Conservation (phyloP, 768 basidiomycete genomes). For the Agaricus bisporus region DNA sequence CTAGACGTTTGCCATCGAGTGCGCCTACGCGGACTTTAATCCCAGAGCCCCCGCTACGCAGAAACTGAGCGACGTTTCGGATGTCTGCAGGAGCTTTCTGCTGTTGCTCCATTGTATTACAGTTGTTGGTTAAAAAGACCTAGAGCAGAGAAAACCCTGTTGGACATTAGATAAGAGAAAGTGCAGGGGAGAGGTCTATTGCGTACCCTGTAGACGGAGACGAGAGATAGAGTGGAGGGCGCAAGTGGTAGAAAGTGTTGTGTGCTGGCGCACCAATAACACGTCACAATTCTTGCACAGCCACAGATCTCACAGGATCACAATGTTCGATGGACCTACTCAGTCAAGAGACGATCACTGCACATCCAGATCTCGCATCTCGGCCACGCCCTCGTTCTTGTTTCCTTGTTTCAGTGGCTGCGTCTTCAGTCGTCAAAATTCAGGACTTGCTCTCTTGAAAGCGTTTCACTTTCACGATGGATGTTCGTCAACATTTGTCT, state of each 20-base stretch:
- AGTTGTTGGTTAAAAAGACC: background rate
- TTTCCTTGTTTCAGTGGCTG: too few relatives aligned
- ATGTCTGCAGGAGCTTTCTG: constrained; percentile 73
- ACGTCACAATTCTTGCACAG: constrained; percentile 11
- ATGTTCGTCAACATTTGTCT: too few relatives aligned
- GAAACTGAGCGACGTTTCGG: constrained; percentile 77
- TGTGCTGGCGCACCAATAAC: constrained; percentile 5
- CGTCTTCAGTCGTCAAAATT: too few relatives aligned
- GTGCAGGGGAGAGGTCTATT: background rate
- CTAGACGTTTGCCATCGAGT: constrained; percentile 88
- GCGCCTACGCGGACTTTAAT: constrained; percentile 89
- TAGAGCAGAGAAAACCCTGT: too few relatives aligned
- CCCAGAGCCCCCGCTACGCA: constrained; percentile 80
- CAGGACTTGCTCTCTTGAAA: too few relatives aligned
- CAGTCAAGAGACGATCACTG: too few relatives aligned
- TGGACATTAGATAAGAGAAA: background rate
- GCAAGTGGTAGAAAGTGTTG: background rate
- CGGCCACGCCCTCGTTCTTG: too few relatives aligned
- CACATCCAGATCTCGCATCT: too few relatives aligned
- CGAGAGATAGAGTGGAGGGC: background rate
- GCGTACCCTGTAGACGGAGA: background rate
- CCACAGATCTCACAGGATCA: background rate
- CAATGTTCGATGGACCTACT: too few relatives aligned
- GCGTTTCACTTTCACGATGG: too few relatives aligned
- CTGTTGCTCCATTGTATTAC: constrained; percentile 60